phyloP scores from a whole-genome alignment of 2,329 filamentous ascomycete species.

The Cordyceps cateniannulata region DNA sequence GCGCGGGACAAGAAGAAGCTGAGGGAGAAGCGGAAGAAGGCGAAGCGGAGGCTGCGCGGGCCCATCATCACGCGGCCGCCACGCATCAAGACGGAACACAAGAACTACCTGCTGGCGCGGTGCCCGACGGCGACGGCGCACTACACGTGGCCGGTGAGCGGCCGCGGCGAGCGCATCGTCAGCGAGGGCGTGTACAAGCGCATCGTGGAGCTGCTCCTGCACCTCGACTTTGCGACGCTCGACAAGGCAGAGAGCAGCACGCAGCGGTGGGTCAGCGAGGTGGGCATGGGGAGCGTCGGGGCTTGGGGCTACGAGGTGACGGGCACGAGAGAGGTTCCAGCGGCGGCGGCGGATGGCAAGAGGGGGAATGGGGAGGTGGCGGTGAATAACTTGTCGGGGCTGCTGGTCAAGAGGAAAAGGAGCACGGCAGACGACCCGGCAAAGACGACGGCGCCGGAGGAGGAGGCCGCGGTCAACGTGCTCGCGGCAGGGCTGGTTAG shows the following conservation, averaged over 20 bases:
- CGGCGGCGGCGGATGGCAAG: constrained; percentile 10
- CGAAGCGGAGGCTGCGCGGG: constrained; percentile 36
- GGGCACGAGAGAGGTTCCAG: constrained; percentile 33
- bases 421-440: constrained; percentile 18
- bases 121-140: constrained; percentile 48
- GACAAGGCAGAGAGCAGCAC: constrained; percentile 60
- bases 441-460: constrained; percentile 8
- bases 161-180: constrained; percentile 58
- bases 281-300: constrained; percentile 40
- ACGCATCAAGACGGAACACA: constrained; percentile 53
- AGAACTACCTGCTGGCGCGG: constrained; percentile 42
- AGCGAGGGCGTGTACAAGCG: constrained; percentile 60
- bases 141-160: constrained; percentile 58
- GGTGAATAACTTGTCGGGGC: constrained; percentile 42
- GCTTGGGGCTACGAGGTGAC: constrained; percentile 45
- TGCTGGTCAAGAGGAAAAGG: constrained; percentile 39
- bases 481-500: constrained; percentile 41
- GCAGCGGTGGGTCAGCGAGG: constrained; percentile 62
- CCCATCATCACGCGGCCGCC: constrained; percentile 58
- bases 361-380: constrained; percentile 14
- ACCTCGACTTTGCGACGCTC: constrained; percentile 65
- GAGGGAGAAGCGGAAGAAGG: constrained; percentile 34
- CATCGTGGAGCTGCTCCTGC: constrained; percentile 61
- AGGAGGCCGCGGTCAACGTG: constrained; percentile 33
- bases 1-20: constrained; percentile 24